A percentile compares a stretch with the other conserved stretches of the same genome.
phyloP scores from a whole-genome alignment of 1,284 basidiomycete species.

The Apiotrichum gamsii region DNA sequence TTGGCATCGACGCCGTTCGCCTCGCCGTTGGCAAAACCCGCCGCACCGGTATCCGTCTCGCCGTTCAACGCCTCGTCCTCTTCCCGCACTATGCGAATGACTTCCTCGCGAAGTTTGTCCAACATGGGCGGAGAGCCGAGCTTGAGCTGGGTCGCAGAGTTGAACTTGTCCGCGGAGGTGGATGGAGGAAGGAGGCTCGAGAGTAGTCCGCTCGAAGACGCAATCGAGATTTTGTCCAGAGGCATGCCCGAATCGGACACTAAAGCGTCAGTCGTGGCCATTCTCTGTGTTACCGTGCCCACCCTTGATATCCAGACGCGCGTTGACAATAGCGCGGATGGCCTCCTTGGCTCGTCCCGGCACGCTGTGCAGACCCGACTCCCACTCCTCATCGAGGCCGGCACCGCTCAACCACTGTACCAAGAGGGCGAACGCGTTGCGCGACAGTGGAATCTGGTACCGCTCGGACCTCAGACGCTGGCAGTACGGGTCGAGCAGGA shows the following conservation, averaged over 20 bases:
- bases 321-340: conserved; percentile 90
- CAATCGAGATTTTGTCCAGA: conserved; percentile 58
- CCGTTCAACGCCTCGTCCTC: conserved; percentile 35
- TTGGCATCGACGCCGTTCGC: conserved; percentile 50
- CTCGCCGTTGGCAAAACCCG: conserved; percentile 55
- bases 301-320: conserved; percentile 87
- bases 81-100: conserved; percentile 56
- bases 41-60: conserved; percentile 3
- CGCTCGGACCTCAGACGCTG: conserved; percentile 80
- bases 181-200: conserved; percentile 59
- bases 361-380: conserved; percentile 63
- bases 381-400: conserved; percentile 70
- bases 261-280: conserved; percentile 5
- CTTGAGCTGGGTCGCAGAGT: conserved; percentile 67
- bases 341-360: conserved; percentile 57
- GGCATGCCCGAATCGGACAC: conserved; percentile 57
- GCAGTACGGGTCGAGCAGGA: conserved; percentile 73
- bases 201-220: conserved; percentile 63
- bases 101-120: conserved; percentile 71
- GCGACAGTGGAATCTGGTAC: conserved; percentile 83
- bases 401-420: conserved; percentile 94
- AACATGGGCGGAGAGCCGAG: conserved; percentile 71
- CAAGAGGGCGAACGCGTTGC: conserved; percentile 84
- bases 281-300: conserved; percentile 29
- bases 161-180: conserved; percentile 63